Conservation (phyloP, 345 rosid genomes). For the Arabis alpina region DNA sequence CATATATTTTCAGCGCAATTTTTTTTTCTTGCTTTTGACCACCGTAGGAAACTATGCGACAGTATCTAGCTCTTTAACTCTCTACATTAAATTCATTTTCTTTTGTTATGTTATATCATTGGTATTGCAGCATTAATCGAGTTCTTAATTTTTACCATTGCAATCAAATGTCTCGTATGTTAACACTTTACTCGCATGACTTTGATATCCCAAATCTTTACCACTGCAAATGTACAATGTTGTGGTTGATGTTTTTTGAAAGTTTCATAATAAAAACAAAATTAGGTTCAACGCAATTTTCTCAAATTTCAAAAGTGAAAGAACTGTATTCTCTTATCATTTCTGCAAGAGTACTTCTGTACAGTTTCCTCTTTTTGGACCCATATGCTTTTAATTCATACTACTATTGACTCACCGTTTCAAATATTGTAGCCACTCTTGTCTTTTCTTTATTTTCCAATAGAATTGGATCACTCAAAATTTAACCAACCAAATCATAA, state of each 20-base stretch:
- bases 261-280: constrained; percentile 32
- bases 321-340: constrained; percentile 23
- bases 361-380: constrained; percentile 24
- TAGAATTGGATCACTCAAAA: background rate
- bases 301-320: constrained; percentile 15
- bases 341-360: constrained; percentile 40
- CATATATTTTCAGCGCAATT: constrained; percentile 2
- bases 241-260: constrained; percentile 1
- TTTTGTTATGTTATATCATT: no score
- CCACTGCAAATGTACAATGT: constrained; percentile 37
- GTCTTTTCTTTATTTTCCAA: background rate
- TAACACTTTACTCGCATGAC: constrained; percentile 21
- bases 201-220: constrained; percentile 30
- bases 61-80: no score
- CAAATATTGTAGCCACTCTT: constrained; percentile 11
- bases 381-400: background rate
- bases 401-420: constrained; percentile 31
- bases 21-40: constrained; percentile 1
- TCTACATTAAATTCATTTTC: no score
- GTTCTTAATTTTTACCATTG: background rate
- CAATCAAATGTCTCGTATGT: background rate
- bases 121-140: background rate
- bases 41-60: no score
- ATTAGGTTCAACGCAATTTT: constrained; percentile 40
- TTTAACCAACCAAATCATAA: constrained; percentile 16